Evolutionary conservation across 2,329 filamentous ascomycete species (phyloP), one percentile per base, ranked within the genome.

Genomic region (Penicillium sp.): DNA sequence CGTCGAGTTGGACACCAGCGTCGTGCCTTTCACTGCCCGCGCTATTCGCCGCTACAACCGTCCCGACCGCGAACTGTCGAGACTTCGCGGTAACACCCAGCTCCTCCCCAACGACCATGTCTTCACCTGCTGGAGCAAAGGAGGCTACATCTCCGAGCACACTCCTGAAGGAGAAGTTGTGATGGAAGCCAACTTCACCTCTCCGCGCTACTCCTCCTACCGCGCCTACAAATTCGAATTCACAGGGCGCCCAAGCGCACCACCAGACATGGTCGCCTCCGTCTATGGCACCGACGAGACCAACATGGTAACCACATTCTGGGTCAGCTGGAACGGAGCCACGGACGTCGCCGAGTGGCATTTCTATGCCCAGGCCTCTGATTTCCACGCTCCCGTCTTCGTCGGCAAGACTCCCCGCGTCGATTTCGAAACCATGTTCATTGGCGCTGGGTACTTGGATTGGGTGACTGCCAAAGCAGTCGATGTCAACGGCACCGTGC

Each of bases 171-270:
- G 73, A 7, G 53, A 61, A 9, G 21, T 67, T n/a, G 47, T 71
- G 5, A 65, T 73, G 57, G 67, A 65, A 10, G 71, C 72, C 1
- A 59, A 53, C 21, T 77, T 75, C 55, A 61, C 56, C 8, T 67
- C 67, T 1, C n/a, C 49, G 1, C 66, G 67, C 8, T 72, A 68
- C 54, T 67, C 67, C 6, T 75, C 67, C 24, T 77, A 77, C 53
- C 72, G 75, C 3, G 64, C 70, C 9, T 76, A 72, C 62, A 77
- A 77, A 50, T 67, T 56, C 24, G 60, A 69, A 31, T 76, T 73
- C 49, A 66, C 59, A 1, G 72, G 74, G 14, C 64, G 65, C 8
- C 71, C 72, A 3, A 44, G 47, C 16, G 54, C 63, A 6, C 66
- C 70, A 2, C 72, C 73, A 0, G 65, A 61, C 2, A 14, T 72